Evolutionary conservation across 441 rosid genomes (phyloP), one percentile per base, ranked within the genome.

Genomic region (Rhodomyrtus psidioides): DNA sequence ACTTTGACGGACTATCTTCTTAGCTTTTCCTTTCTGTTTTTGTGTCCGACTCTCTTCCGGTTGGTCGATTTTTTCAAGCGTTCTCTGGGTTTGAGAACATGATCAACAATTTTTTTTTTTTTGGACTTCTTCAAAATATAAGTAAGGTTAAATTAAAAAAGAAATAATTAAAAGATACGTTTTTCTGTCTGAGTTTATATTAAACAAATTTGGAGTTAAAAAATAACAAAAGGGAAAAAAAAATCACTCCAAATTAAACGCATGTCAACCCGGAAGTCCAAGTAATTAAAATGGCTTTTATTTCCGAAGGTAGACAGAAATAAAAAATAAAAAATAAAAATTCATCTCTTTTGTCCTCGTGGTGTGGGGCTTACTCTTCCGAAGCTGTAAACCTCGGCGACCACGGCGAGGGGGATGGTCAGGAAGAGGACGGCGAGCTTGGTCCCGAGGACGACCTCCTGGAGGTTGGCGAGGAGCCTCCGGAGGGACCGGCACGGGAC

Each of bases 391-490:
- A 56, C 85, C 46, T 93, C 83, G 30, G 96, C 98, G 39, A 89
- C 54, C 56, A 96, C 87, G 39, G 99, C 97, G 1, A 96, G 88
- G 6, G 97, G 95, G 70, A 96, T 89, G 30, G 98, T 96, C 0
- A 95, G 96, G 79, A 96, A 94, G 83, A 97, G 94, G 85, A 96
- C 83, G 9, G 94, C 90, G 42, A 97, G 92, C 85, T 95, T 97
- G 4, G 98, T 97, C 42, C 98, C 98, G 24, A 96, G 86, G 87
- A 97, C 65, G 85, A 97, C 97, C 90, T 95, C 96, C 81, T 94
- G 99, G 70, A 97, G 89, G 90, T 97, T 96, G 54, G 93, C 53
- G 23, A 97, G 86, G 3, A 93, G 79, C 51, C 5, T 27, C 55
- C 96, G 88, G 53, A 96, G 89, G 84, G 87, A 46, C 0, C 89